Percentiles rank a stretch among this genome's conserved stretches.
phyloP scores from a whole-genome alignment of 768 basidiomycete species.

The Tylopilus felleus region DNA sequence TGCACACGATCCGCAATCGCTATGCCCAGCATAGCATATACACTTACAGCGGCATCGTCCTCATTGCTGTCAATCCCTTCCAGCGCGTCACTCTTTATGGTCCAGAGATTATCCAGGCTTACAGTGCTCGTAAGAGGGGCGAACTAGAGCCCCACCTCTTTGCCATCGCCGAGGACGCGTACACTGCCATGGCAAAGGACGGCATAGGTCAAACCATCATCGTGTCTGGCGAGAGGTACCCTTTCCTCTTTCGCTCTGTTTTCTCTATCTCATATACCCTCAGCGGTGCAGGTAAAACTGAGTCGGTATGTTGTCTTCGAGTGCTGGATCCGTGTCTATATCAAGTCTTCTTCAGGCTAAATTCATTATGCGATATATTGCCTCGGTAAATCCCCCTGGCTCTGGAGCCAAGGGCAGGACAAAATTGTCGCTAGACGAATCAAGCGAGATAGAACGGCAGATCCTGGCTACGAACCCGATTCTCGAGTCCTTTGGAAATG shows the following conservation, averaged over 20 bases:
- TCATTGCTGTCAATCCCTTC: constrained; percentile 99
- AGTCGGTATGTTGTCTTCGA: constrained; percentile 60
- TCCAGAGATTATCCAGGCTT: constrained; percentile 95
- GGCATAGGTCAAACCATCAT: constrained; percentile 97
- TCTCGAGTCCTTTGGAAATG: constrained; percentile 98
- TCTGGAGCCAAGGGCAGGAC: constrained; percentile 57
- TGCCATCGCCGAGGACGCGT: constrained; percentile 98
- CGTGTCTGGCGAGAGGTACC: constrained; percentile 94
- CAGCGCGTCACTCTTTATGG: constrained; percentile 96
- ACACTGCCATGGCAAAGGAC: constrained; percentile 94
- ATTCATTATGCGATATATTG: constrained; percentile 98
- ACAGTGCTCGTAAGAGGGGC: constrained; percentile 86
- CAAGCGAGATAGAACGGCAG: constrained; percentile 94
- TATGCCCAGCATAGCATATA: constrained; percentile 98
- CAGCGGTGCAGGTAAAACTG: constrained; percentile 99
- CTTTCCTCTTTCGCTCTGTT: constrained; percentile 6
- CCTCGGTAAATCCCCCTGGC: constrained; percentile 89
- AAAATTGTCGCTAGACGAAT: constrained; percentile 75
- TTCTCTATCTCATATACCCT: constrained; percentile 12
- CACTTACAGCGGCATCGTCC: constrained; percentile 97
- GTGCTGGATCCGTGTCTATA: not conserved
- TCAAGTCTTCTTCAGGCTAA: constrained; percentile 61
- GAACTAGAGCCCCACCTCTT: constrained; percentile 98
- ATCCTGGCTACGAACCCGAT: constrained; percentile 99
- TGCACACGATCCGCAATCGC: constrained; percentile 95